Evolutionary conservation across 2,329 filamentous ascomycete genomes (phyloP).

Genomic region (Fusarium citri): DNA sequence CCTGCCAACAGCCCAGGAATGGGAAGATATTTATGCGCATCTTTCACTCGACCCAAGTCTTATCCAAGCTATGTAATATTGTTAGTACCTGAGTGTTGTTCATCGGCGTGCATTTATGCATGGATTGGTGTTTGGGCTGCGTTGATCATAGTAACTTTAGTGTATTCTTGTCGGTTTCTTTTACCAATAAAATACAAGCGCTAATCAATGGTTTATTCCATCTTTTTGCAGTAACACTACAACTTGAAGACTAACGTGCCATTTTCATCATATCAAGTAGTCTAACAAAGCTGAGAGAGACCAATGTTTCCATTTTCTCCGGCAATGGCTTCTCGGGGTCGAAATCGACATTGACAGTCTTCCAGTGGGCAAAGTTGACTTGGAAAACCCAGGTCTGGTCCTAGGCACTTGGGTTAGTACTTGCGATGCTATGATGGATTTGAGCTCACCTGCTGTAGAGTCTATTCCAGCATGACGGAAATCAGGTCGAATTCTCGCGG

Average conservation of each 20-base stretch:
- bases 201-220: neutral
- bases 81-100: too few species aligned
- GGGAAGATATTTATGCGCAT: too few species aligned
- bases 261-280: too few species aligned
- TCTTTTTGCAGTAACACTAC: neutral
- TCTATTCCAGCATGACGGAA: neutral
- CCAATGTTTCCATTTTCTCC: neutral
- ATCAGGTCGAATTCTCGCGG: neutral
- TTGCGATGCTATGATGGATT: neutral
- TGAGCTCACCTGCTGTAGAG: neutral
- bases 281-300: neutral
- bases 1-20: too few species aligned
- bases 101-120: too few species aligned
- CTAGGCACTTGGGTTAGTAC: neutral
- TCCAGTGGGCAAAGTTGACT: neutral
- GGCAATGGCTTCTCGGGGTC: neutral
- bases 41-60: too few species aligned
- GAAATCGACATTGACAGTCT: neutral
- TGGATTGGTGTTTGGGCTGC: too few species aligned
- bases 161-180: too few species aligned
- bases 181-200: neutral
- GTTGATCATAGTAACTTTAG: too few species aligned
- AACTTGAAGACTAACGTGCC: neutral
- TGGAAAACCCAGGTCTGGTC: neutral
- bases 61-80: too few species aligned